Evolutionary conservation across 2,329 filamentous ascomycete species (phyloP), one percentile per base, ranked within the genome.

Genomic region (Sclerotinia glacialis): DNA sequence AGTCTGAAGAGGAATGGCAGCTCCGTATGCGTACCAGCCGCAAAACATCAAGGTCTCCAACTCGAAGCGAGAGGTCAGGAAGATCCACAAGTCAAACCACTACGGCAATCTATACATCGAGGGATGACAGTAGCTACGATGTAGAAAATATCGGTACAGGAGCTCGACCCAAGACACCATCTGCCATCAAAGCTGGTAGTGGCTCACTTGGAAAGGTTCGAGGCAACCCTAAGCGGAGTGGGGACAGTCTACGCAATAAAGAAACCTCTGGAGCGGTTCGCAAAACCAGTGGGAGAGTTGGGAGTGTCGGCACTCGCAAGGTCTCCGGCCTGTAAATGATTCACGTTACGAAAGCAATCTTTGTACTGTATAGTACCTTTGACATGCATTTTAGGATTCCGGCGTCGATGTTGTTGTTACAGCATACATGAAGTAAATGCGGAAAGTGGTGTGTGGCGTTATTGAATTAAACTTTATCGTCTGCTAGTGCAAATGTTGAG

Each of bases 71-170:
- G 67, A 89, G 82, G 65, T 63, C 64, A 31, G 56, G 46, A 31
- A 84, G 91, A 58, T 90, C 92, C 0, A 85, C 90, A 66, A 93
- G 90, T 77, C 90, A 92, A 77, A 89, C 86, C 5, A 89, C 88
- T 3, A 90, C 89, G 0, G 88, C 89, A 3, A 87, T 86, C 67
- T 88, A 87, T 73, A 82, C 83, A 46, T 78, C 84, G 31, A 83
- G 89, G 66, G 86, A 90, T 70, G 86, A 89, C 72, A 83, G 86
- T 16, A 88, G 86, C 26, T 85, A 89, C 68, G 89, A 92, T 71
- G 84, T 85, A 14, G 89, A 92, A 76, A 92, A 92, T 72, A 83
- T 89, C 76, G 87, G 87, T 42, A 78, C 80, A 31, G 69, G 74
- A 47, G 21, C 62, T 65, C 75, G 78, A 74, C 72, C 81, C 42